A percentile compares a stretch with the other conserved stretches of the same genome.
phyloP scores from a whole-genome alignment of 2,329 filamentous ascomycete genomes.

The Lojkania enalia region DNA sequence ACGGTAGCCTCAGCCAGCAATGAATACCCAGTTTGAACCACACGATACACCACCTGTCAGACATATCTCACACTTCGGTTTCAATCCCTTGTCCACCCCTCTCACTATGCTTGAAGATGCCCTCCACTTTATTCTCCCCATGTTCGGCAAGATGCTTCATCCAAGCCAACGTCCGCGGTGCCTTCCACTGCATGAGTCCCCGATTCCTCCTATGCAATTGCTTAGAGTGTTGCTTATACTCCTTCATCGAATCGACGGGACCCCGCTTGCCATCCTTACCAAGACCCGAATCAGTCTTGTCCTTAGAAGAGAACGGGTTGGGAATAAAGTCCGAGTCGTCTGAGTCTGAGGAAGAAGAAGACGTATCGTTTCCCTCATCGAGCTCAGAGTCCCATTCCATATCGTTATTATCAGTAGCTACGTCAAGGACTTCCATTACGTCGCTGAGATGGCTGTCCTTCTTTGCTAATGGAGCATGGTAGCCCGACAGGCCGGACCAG shows the following conservation, averaged over 20 bases:
- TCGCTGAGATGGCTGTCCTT: slow-evolving; percentile 59
- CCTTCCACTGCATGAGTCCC: slow-evolving; percentile 74
- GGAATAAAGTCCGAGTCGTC: slow-evolving; percentile 29
- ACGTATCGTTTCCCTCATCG: slow-evolving; percentile 33
- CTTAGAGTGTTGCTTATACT: slow-evolving; percentile 49
- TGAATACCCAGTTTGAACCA: no score
- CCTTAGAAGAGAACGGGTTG: slow-evolving; percentile 26
- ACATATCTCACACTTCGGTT: no score
- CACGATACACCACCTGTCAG: no score
- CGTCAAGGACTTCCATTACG: slow-evolving; percentile 67
- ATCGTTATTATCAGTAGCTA: slow-evolving; percentile 60
- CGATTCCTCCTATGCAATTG: slow-evolving; percentile 57
- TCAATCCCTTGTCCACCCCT: slow-evolving; percentile 61
- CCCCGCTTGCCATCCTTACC: slow-evolving; percentile 49
- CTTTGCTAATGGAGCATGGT: slow-evolving; percentile 60
- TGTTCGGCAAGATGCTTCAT: slow-evolving; percentile 62
- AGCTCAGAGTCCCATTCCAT: slow-evolving; percentile 31
- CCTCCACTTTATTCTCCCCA: slow-evolving; percentile 50
- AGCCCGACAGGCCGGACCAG: slow-evolving; percentile 63
- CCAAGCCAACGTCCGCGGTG: slow-evolving; percentile 59
- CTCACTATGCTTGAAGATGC: slow-evolving; percentile 61
- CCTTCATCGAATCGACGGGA: slow-evolving; percentile 56
- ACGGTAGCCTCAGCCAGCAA: no score
- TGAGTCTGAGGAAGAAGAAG: slow-evolving; percentile 24
- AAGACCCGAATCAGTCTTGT: slow-evolving; percentile 27